Percentiles rank a stretch among this genome's conserved stretches.
Conservation (phyloP, 2,329 filamentous ascomycete genomes). For the Beauveria bassiana region DNA sequence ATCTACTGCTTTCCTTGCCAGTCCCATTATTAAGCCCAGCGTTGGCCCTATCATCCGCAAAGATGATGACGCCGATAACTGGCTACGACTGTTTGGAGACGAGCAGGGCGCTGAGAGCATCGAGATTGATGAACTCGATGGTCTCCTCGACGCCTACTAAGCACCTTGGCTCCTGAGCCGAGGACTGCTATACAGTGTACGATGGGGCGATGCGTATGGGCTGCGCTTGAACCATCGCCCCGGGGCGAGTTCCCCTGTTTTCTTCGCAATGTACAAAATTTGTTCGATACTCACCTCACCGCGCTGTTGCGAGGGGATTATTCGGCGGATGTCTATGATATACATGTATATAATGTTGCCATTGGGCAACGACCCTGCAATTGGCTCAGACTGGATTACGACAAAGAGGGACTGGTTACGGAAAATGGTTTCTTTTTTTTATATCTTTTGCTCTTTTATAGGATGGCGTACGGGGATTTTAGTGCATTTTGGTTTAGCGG, state of each 20-base stretch:
- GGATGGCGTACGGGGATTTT: not conserved
- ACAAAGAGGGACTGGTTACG: slow-evolving; percentile 2
- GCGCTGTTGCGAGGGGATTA: not conserved
- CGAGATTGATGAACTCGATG: slow-evolving; percentile 87
- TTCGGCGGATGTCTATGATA: slow-evolving; percentile 22
- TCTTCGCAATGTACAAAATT: slow-evolving; percentile 8
- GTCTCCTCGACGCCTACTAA: slow-evolving; percentile 71
- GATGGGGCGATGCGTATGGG: slow-evolving; percentile 14
- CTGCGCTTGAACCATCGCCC: slow-evolving; percentile 12
- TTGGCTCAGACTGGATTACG: slow-evolving; percentile 10
- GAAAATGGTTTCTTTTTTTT: slow-evolving; percentile 2
- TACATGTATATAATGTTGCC: slow-evolving; percentile 23
- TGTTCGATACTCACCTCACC: slow-evolving; percentile 5
- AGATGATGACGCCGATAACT: slow-evolving; percentile 31
- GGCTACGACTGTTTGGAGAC: slow-evolving; percentile 41
- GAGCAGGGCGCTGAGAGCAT: slow-evolving; percentile 78
- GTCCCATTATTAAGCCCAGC: slow-evolving; percentile 43
- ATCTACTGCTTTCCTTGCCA: slow-evolving; percentile 40
- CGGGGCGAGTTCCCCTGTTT: slow-evolving; percentile 1
- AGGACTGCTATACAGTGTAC: slow-evolving; percentile 12
- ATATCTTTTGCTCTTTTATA: slow-evolving; percentile 4
- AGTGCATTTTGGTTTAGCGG: slow-evolving; percentile 1
- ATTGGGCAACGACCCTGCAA: slow-evolving; percentile 4
- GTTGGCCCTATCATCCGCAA: slow-evolving; percentile 24
- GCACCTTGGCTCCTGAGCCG: slow-evolving; percentile 12